Conservation (phyloP, 1,284 basidiomycete species). For the Microstroma glucosiphilum region DNA sequence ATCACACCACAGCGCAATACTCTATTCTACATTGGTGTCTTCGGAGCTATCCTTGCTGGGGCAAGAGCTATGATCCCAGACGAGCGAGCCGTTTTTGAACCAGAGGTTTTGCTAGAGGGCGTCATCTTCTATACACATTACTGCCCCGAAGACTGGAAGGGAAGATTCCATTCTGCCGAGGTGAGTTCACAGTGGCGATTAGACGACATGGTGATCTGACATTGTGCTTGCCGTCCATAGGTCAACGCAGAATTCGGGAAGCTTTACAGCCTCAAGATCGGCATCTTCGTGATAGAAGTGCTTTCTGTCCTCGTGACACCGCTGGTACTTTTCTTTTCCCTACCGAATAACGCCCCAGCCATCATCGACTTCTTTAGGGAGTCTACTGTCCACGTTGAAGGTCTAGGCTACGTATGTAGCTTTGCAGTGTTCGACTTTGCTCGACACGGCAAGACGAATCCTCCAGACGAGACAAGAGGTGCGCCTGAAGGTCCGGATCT, state of each 20-base stretch:
- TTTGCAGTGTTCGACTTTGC: constrained; percentile 98
- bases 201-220: background rate
- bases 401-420: constrained; percentile 90
- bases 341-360: constrained; percentile 72
- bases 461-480: background rate
- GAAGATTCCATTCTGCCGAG: constrained; percentile 66
- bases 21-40: constrained; percentile 82
- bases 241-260: constrained; percentile 38
- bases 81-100: constrained; percentile 82
- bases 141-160: constrained; percentile 85
- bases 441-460: constrained; percentile 58
- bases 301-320: constrained; percentile 87
- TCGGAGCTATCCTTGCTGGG: constrained; percentile 78
- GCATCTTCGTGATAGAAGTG: constrained; percentile 78
- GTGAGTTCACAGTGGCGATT: constrained; percentile 6
- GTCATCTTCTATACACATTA: constrained; percentile 92
- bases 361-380: constrained; percentile 53
- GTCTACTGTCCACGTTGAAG: constrained; percentile 92
- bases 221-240: background rate
- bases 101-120: constrained; percentile 81
- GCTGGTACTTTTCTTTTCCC: constrained; percentile 83
- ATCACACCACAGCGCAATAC: constrained; percentile 87
- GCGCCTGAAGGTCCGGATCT: background rate
- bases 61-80: constrained; percentile 92
- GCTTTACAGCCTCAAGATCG: constrained; percentile 44